These are phyloP conservation scores for Mycena capillaripes DNA, from an alignment of 768 basidiomycete species.

Conservation along the genomic window DNA sequence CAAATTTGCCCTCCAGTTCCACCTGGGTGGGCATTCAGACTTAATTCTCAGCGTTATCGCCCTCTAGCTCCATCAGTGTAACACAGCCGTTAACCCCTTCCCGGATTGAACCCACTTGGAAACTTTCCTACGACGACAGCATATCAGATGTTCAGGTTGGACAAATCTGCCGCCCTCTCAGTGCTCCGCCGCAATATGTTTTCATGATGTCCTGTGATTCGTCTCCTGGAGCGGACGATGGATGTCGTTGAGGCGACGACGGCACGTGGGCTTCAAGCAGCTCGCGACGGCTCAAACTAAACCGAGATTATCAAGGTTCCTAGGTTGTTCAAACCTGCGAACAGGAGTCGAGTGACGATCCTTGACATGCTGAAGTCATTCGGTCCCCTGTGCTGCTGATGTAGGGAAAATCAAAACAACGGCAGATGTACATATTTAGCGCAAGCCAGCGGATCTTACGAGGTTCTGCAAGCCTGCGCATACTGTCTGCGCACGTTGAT, in stretches of 20 bases:
- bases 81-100: conserved; percentile 4
- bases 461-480: background rate
- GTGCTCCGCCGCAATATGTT: conserved; percentile 7
- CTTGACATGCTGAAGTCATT: conserved; percentile 6
- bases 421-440: conserved; percentile 1
- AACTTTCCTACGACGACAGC: conserved; percentile 8
- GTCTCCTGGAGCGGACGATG: conserved; percentile 9
- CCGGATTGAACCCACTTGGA: conserved; percentile 3
- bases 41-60: no score
- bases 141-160: conserved; percentile 19
- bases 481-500: background rate
- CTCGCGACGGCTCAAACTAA: conserved; percentile 8
- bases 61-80: no score
- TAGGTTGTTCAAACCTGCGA: no score
- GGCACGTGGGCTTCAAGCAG: conserved; percentile 4
- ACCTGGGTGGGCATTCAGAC: no score
- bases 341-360: conserved; percentile 11
- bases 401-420: background rate
- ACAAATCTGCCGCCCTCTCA: conserved; percentile 1
- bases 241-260: conserved; percentile 10
- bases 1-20: no score
- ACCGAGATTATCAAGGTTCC: background rate
- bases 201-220: conserved; percentile 15
- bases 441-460: conserved; percentile 5
- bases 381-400: no score